Conservation (phyloP, 805 yeast species). For the Nakazawaea laoshanensis region DNA sequence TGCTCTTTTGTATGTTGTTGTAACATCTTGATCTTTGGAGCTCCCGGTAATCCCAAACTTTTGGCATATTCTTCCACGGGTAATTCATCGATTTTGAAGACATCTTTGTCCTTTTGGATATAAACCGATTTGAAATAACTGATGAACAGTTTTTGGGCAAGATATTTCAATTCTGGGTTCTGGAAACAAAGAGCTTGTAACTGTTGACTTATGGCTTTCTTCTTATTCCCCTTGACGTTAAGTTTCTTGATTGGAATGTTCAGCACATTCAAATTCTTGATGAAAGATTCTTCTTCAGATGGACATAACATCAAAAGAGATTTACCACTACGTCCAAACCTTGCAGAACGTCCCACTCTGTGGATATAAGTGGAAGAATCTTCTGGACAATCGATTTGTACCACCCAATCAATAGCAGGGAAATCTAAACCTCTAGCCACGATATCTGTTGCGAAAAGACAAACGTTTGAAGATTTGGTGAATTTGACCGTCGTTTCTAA, state of each 20-base stretch:
- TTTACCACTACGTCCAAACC: constrained; percentile 79
- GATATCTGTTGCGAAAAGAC: constrained; percentile 83
- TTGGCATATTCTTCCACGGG: constrained; percentile 82
- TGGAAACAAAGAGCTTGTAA: constrained; percentile 86
- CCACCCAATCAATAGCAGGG: constrained; percentile 93
- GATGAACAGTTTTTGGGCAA: constrained; percentile 93
- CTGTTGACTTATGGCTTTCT: constrained; percentile 70
- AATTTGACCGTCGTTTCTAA: constrained; percentile 76
- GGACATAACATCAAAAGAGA: constrained; percentile 80
- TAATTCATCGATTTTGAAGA: constrained; percentile 68
- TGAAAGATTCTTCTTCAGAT: constrained; percentile 70
- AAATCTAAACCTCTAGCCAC: constrained; percentile 91
- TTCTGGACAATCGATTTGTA: constrained; percentile 88
- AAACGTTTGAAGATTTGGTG: constrained; percentile 68
- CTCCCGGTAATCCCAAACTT: constrained; percentile 90
- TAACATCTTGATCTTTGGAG: constrained; percentile 79
- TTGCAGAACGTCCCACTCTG: constrained; percentile 83
- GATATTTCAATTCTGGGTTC: constrained; percentile 83
- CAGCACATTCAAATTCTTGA: constrained; percentile 50
- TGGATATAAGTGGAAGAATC: constrained; percentile 85
- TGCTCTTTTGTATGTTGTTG: constrained; percentile 25
- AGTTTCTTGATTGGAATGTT: constrained; percentile 65
- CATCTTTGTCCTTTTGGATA: constrained; percentile 79
- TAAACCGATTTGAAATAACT: constrained; percentile 82
- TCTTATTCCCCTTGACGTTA: constrained; percentile 67